Evolutionary conservation across 345 rosid genomes (phyloP), one percentile per base, ranked within the genome.

Genomic region (Cardiospermum halicacabum): DNA sequence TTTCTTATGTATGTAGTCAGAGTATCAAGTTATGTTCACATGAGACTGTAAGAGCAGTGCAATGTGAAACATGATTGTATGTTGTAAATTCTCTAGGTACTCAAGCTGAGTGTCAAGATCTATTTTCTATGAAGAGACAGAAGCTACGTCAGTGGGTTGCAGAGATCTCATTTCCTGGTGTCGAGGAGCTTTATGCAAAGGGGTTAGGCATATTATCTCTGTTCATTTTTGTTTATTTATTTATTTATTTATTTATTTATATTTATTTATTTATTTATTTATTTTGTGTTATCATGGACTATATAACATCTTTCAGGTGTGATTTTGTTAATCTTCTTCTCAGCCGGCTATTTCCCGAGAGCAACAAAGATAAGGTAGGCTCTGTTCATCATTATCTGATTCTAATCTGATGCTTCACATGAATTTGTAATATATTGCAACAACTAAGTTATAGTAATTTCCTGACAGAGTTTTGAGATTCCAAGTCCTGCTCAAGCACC

Each of bases 251-350:
- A 64, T 37, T 43, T 40, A n/a, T n/a, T n/a, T n/a, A n/a, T n/a
- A n/a, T n/a, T 53, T 15, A 25, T 18, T 31, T 31, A 16, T 60
- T 47, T 37, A 3, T 25, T 47, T 19, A 56, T 61, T 45, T 71
- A 64, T 37, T 43, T 40, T 57, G 11, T 50, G 65, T 36, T 68
- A 12, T 77, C 53, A 68, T 80, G 71, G 50, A 74, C 64, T 74
- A 45, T 34, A 42, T 65, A 58, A 40, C 45, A 56, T 54, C 64
- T 54, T 71, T 81, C 82, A 88, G 96, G 96, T 56, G 22, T 37
- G 81, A 79, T 66, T 34, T 88, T 60, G 76, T 83, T 71, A 76
- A 89, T 65, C 5, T 74, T 69, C 82, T 88, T 73, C 78, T 88
- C 36, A 66, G 78, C 53, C 79, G 83, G 79, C 72, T 80, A 56